phyloP scores from a whole-genome alignment of 83 land plant genomes.

The Isoetes engelmannii region DNA sequence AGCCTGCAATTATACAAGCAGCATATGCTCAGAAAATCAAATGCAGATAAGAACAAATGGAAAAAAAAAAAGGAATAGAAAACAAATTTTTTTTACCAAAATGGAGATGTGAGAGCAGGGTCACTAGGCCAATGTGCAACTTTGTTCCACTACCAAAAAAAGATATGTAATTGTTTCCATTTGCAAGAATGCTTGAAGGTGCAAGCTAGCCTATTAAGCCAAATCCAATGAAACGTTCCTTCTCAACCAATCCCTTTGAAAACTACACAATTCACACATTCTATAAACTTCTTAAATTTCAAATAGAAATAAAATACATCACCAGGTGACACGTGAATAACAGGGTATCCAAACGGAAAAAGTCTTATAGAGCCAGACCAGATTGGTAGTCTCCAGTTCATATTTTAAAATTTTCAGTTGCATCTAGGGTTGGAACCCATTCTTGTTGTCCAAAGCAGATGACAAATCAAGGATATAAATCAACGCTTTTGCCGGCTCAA shows the following conservation, averaged over 20 bases:
- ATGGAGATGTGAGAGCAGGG: slow-evolving; percentile 73
- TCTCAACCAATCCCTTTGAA: slow-evolving; percentile 76
- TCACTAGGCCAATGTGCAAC: slow-evolving; percentile 90
- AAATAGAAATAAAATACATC: no score
- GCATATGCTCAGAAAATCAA: no score
- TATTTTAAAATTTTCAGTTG: no score
- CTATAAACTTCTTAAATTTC: slow-evolving; percentile 13
- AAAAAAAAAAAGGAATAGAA: slow-evolving; percentile 8
- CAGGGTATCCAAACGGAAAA: no score
- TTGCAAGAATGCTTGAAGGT: slow-evolving; percentile 87
- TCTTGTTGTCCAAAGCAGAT: slow-evolving; percentile 53
- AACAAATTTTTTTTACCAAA: slow-evolving; percentile 40
- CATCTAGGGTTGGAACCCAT: no score
- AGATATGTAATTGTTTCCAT: slow-evolving; percentile 80
- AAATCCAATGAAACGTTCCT: slow-evolving; percentile 59
- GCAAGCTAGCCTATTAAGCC: slow-evolving; percentile 92
- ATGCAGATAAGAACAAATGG: no score
- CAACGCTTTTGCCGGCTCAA: slow-evolving; percentile 84
- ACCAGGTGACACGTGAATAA: no score
- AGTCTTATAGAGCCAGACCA: no score
- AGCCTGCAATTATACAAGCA: slow-evolving; percentile 58
- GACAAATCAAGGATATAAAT: slow-evolving; percentile 90
- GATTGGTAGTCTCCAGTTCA: no score
- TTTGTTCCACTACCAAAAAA: slow-evolving; percentile 89
- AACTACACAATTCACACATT: slow-evolving; percentile 37